Percentiles rank a stretch among this genome's conserved stretches.
These are phyloP conservation scores for Geosiphon pyriformis DNA, from an alignment of 192 early-diverging fungal species.

Conservation along the genomic window DNA sequence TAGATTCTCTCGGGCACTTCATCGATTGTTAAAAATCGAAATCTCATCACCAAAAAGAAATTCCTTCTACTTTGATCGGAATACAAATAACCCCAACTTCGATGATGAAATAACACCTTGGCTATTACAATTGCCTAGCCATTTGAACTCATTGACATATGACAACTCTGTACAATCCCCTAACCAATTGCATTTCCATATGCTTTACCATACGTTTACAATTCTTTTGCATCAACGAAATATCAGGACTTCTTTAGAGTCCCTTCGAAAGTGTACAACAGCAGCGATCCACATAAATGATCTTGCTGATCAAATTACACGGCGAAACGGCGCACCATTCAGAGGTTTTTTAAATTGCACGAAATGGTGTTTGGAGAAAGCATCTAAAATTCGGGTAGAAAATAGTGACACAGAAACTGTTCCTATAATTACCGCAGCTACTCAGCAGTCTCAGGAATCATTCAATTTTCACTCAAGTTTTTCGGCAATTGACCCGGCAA, in stretches of 20 bases:
- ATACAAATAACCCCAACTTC: neutral
- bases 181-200: neutral
- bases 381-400: conserved; percentile 17
- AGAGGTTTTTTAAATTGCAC: conserved; percentile 16
- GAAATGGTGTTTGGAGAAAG: conserved; percentile 21
- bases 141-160: neutral
- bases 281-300: neutral
- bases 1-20: conserved; percentile 8
- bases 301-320: neutral
- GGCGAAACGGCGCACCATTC: neutral
- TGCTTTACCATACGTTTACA: conserved; percentile 11
- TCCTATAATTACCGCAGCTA: no score
- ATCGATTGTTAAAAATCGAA: conserved; percentile 14
- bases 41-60: neutral
- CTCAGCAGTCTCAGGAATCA: neutral
- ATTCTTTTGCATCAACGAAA: conserved; percentile 10
- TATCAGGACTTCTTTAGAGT: conserved; percentile 2
- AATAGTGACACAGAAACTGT: conserved; percentile 3
- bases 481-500: neutral
- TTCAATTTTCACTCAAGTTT: neutral
- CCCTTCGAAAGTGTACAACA: neutral
- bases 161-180: neutral
- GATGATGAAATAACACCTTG: conserved; percentile 10
- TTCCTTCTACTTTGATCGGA: neutral
- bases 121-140: neutral